Evolutionary conservation across 78 protist genomes (phyloP).

Genomic region (Polysphondylium violaceum): DNA sequence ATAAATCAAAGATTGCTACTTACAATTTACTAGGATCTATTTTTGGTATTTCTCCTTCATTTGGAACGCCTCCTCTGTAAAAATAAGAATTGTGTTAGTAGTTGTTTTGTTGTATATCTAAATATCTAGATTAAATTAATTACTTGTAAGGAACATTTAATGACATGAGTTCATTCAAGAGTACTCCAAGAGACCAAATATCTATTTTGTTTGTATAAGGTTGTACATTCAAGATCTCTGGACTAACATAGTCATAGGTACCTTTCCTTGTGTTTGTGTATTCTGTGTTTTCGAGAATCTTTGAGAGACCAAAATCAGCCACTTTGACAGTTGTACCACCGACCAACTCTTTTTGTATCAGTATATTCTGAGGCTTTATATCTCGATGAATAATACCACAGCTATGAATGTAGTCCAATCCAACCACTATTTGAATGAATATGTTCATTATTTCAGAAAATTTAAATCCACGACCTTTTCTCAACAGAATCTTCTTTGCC

Average conservation of each 20-base stretch:
- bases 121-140: too few species aligned
- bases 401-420: constrained; percentile 89
- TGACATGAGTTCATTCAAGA: constrained; percentile 5
- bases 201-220: constrained; percentile 7
- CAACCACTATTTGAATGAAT: constrained; percentile 91
- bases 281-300: constrained; percentile 58
- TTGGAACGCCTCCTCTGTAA: too few species aligned
- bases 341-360: too few species aligned
- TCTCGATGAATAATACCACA: constrained; percentile 95
- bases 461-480: neutral
- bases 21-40: too few species aligned
- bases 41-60: too few species aligned
- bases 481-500: neutral
- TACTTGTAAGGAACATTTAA: too few species aligned
- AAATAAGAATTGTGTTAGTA: too few species aligned
- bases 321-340: constrained; percentile 81
- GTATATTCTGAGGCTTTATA: constrained; percentile 98
- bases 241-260: neutral
- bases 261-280: constrained; percentile 15
- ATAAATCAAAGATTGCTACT: too few species aligned
- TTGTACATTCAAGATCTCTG: neutral
- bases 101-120: too few species aligned
- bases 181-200: constrained; percentile 11
- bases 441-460: constrained; percentile 9
- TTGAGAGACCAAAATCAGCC: constrained; percentile 99